Conservation (phyloP, 192 early-diverging fungal species). For the Gigaspora rosea region DNA sequence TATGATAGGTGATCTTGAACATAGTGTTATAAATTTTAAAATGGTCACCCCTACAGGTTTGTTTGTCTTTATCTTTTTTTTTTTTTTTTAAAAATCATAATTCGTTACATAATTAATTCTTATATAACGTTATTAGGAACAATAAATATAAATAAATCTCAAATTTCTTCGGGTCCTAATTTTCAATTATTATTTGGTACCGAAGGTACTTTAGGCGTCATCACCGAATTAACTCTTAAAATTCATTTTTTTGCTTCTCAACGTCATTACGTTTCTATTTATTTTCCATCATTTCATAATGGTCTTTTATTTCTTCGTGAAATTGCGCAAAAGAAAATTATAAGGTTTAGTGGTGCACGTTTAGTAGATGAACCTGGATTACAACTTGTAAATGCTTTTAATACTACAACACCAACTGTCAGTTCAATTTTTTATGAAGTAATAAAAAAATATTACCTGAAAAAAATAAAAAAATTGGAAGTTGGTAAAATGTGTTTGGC, state of each 20-base stretch:
- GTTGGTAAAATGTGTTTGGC: constrained; percentile 24
- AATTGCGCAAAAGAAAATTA: constrained; percentile 13
- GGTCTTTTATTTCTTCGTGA: constrained; percentile 12
- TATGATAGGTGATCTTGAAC: not conserved
- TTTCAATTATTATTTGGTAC: constrained; percentile 15
- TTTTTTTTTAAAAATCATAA: not conserved
- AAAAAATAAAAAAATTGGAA: constrained; percentile 8
- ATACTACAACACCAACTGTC: not conserved
- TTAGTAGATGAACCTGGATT: constrained; percentile 10
- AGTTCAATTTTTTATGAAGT: not conserved
- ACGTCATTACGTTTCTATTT: constrained; percentile 6
- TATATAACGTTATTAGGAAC: not conserved
- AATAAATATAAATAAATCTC: not conserved
- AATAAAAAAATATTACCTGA: constrained; percentile 16
- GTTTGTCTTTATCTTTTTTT: not conserved
- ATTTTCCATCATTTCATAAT: constrained; percentile 4
- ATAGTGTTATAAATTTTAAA: constrained; percentile 17
- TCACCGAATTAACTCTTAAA: constrained; percentile 9
- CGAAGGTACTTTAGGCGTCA: constrained; percentile 15
- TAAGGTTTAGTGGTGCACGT: not conserved
- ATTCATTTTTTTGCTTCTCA: not conserved
- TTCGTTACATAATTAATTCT: not conserved
- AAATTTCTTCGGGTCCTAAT: not conserved
- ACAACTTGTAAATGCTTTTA: constrained; percentile 12
- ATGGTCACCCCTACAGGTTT: constrained; percentile 11